Conservation (phyloP, 768 basidiomycete species). For the Rhodocollybia butyracea region DNA sequence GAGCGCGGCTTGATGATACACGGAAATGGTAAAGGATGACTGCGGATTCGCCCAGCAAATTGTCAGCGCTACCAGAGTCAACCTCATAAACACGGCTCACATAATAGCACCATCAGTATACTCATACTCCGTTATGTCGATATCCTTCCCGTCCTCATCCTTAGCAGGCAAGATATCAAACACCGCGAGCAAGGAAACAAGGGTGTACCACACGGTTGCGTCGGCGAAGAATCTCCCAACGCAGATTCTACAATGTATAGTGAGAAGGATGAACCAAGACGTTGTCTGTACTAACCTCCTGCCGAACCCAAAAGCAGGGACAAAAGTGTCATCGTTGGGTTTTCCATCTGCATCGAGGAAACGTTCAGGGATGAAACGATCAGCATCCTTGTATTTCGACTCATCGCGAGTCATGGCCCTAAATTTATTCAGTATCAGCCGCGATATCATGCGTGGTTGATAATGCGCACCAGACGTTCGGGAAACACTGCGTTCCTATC, state of each 20-base stretch:
- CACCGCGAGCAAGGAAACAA: neutral
- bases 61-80: no score
- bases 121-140: slow-evolving; percentile 23
- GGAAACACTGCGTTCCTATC: neutral
- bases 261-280: neutral
- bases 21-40: no score
- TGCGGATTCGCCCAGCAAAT: no score
- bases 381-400: neutral
- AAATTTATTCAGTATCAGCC: neutral
- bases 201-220: neutral
- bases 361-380: neutral
- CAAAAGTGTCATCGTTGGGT: neutral
- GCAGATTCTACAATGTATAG: neutral
- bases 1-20: no score
- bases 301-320: neutral
- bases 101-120: no score
- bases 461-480: neutral
- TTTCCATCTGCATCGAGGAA: neutral
- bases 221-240: neutral
- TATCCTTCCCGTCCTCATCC: neutral
- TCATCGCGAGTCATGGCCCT: neutral
- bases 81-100: no score
- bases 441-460: neutral
- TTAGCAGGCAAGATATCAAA: neutral
- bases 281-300: neutral